Conservation (phyloP, 2,329 filamentous ascomycete genomes). For the Venturia effusa region DNA sequence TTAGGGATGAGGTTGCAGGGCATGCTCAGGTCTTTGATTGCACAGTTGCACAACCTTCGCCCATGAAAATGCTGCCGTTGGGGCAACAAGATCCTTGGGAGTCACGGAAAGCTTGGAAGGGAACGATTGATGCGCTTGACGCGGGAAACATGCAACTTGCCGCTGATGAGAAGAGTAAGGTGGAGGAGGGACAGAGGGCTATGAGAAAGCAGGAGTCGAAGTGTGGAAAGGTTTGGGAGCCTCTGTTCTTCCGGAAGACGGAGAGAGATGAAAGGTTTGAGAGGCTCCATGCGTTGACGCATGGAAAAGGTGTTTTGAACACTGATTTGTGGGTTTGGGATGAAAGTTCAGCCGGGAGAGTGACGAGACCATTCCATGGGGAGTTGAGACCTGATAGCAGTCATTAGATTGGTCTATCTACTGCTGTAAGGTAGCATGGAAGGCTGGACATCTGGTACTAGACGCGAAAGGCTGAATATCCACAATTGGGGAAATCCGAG, state of each 20-base stretch:
- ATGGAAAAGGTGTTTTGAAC: neutral
- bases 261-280: constrained; percentile 17
- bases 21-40: constrained; percentile 28
- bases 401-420: too few species aligned
- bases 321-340: neutral
- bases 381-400: constrained; percentile 3
- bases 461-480: too few species aligned
- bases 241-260: constrained; percentile 28
- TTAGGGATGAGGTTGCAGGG: constrained; percentile 24
- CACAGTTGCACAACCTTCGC: constrained; percentile 16
- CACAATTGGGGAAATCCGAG: too few species aligned
- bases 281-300: neutral
- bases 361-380: neutral
- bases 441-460: neutral
- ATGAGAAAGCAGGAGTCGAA: constrained; percentile 30
- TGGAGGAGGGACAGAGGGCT: constrained; percentile 29
- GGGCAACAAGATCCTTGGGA: constrained; percentile 35
- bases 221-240: constrained; percentile 26
- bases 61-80: constrained; percentile 19
- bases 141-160: constrained; percentile 30
- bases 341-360: neutral
- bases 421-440: too few species aligned
- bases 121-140: constrained; percentile 28
- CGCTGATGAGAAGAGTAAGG: constrained; percentile 20
- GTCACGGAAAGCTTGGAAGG: constrained; percentile 32